Evolutionary conservation across 257 asterid species (phyloP).

Genomic region (Solanum clarkiae): DNA sequence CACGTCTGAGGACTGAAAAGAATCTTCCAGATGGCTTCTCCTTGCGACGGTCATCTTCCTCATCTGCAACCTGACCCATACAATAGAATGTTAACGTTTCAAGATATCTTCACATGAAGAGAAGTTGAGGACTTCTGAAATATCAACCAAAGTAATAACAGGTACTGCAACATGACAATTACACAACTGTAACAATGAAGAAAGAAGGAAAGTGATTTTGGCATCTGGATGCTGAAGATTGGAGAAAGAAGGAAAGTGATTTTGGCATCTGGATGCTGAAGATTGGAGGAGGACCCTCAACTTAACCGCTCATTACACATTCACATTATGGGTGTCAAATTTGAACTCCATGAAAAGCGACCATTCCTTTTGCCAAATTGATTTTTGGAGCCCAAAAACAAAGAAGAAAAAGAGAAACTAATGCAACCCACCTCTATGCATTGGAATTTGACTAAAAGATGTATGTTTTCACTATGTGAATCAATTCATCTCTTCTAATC

Average conservation of each 20-base stretch:
- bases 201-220: background rate
- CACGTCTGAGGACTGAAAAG: conserved; percentile 63
- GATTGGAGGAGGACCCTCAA: background rate
- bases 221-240: background rate
- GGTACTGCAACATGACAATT: background rate
- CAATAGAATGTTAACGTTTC: background rate
- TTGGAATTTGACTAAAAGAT: background rate
- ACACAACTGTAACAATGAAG: background rate
- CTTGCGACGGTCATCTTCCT: conserved; percentile 56
- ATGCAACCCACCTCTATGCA: background rate
- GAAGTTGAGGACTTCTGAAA: background rate
- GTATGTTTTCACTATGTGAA: background rate
- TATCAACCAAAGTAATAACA: background rate
- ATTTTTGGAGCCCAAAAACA: background rate
- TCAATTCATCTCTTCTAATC: background rate
- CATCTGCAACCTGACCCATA: conserved; percentile 60
- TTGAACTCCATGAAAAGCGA: background rate
- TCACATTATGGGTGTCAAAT: background rate
- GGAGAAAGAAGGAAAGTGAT: background rate
- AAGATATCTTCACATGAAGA: background rate
- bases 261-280: background rate
- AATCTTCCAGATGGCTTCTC: conserved; percentile 64
- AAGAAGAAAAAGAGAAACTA: background rate
- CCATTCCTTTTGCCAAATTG: background rate
- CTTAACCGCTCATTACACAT: background rate